Evolutionary conservation across 2,329 filamentous ascomycete species (phyloP), one percentile per base, ranked within the genome.

Genomic region (Phyllosticta paracitricarpa): DNA sequence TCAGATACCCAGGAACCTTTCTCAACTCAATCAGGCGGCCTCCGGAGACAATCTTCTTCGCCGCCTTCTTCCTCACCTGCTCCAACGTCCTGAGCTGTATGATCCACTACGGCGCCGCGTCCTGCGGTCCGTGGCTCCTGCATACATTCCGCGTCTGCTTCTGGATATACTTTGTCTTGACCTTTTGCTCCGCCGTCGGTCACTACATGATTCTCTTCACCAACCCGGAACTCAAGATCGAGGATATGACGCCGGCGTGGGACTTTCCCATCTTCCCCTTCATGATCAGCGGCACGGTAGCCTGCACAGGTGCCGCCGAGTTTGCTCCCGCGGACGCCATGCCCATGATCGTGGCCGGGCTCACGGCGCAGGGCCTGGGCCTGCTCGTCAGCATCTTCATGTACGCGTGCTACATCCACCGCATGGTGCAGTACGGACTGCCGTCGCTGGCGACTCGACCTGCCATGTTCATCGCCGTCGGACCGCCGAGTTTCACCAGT

Each of bases 191-290:
- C 54, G 76, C 74, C 9, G 66, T 72, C 24, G 72, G 75, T 63
- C 76, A 77, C 61, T 90, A 89, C 75, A 84, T 81, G 35, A 83
- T 81, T 68, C 76, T 90, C 33, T 51, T 61, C 55, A 51, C 24
- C n/a, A 77, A 81, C 2, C 73, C 76, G 3, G 81, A 83, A 67
- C 69, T 9, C 61, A 19, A 56, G 33, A 17, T 48, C 12, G 81
- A 84, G 59, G 83, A 81, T 48, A 88, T 89, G 82, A 89, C 87
- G 79, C 88, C 88, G 0, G 84, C 85, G 0, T 89, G 87, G 87
- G 83, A 89, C 60, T 75, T 91, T 4, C 87, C 87, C 51, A 86
- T 89, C 67, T 91, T 89, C 71, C 87, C 87, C 12, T 78, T 88
- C 69, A 89, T 90, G 87, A 77, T 90, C 9, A 81, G 81, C 1